phyloP scores from a whole-genome alignment of 495 filamentous ascomycete genomes.

The Apiosordaria backusii region DNA sequence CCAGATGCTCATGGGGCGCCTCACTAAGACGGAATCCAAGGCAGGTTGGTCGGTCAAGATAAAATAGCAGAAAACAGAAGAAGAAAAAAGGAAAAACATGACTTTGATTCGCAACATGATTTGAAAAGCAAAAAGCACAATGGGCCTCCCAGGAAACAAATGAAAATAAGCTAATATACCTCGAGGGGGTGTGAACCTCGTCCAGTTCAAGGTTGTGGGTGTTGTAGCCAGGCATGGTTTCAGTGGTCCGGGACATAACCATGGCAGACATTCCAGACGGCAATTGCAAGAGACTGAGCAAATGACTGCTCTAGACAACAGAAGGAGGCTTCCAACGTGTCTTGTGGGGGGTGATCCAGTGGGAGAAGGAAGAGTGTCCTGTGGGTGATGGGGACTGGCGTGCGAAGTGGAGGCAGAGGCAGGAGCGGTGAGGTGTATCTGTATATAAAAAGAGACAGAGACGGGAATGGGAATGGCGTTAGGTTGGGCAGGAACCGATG shows the following conservation, averaged over 20 bases:
- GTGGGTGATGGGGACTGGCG: slow-evolving; percentile 11
- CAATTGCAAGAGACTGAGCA: slow-evolving; percentile 3
- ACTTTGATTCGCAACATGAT: slow-evolving; percentile 29
- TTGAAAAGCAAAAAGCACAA: slow-evolving; percentile 27
- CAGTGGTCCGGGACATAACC: slow-evolving; percentile 39
- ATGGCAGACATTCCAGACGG: slow-evolving; percentile 41
- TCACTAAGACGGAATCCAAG: slow-evolving; percentile 24
- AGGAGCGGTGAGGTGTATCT: slow-evolving; percentile 3
- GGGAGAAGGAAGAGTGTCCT: slow-evolving; percentile 1
- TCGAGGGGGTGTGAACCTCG: slow-evolving; percentile 52
- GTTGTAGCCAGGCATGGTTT: slow-evolving; percentile 48
- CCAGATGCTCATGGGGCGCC: slow-evolving; percentile 14
- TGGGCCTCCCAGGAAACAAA: slow-evolving; percentile 34
- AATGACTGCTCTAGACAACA: slow-evolving; percentile 23
- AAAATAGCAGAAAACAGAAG: not conserved
- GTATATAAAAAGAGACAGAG: slow-evolving; percentile 13
- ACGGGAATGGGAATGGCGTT: slow-evolving; percentile 9
- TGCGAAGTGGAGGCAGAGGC: slow-evolving; percentile 5
- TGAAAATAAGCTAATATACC: slow-evolving; percentile 45
- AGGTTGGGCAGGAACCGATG: slow-evolving; percentile 44
- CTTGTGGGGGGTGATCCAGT: slow-evolving; percentile 14
- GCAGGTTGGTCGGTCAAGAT: not conserved
- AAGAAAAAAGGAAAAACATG: slow-evolving; percentile 26
- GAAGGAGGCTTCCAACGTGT: slow-evolving; percentile 11
- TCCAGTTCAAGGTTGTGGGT: slow-evolving; percentile 42